Evolutionary conservation across 345 rosid species (phyloP).

Genomic region (Erucastrum elatum): DNA sequence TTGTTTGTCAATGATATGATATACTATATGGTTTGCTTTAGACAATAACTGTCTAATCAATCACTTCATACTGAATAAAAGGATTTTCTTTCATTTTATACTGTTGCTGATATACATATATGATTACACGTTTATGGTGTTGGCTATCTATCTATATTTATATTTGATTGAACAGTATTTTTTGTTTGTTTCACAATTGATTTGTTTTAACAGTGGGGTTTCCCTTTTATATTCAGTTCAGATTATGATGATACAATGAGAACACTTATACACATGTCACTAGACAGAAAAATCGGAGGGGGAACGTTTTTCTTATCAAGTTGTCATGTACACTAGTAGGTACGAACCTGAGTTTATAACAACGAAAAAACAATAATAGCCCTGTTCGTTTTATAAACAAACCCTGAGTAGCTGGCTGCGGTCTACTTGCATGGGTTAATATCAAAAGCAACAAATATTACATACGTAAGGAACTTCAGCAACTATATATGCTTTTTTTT

Average conservation of each 20-base stretch:
- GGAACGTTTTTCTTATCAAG: background rate
- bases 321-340: background rate
- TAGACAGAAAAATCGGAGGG: background rate
- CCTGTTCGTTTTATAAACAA: too few species aligned
- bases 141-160: background rate
- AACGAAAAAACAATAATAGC: background rate
- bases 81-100: background rate
- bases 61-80: background rate
- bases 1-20: background rate
- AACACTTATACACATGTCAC: background rate
- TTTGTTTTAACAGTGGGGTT: background rate
- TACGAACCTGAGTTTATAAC: background rate
- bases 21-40: background rate
- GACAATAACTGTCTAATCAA: conserved; percentile 9
- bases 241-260: background rate
- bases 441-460: too few species aligned
- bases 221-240: background rate
- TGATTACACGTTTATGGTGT: background rate
- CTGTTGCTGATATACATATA: background rate
- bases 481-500: too few species aligned
- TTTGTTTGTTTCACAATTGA: background rate
- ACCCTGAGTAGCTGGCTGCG: too few species aligned
- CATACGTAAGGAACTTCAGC: too few species aligned
- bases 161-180: background rate
- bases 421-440: too few species aligned